Evolutionary conservation across 768 basidiomycete species (phyloP), one percentile per base, ranked within the genome.

Genomic region (Phallus indusiatus): DNA sequence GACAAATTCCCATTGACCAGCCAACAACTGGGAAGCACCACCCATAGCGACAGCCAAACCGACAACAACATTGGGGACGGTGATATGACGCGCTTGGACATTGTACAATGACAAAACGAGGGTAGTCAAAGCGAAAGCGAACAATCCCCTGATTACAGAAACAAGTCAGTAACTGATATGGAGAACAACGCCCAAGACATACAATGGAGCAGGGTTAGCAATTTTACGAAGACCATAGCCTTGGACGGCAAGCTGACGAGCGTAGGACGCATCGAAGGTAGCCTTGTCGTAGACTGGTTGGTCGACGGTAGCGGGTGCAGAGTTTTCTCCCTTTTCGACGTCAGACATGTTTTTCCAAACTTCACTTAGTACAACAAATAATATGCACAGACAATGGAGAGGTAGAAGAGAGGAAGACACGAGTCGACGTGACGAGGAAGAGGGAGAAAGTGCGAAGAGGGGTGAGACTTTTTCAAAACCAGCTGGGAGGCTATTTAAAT

Each of bases 1-100:
- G 5, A 71, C 72, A 72, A 85, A 86, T 70, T 85, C 85, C 90
- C 90, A 92, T 86, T 93, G 90, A 47, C 93, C 93, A 33, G 91
- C 92, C 42, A 94, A 73, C 50, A 94, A 76, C 68, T 94, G 93
- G 12, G 78, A 85, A 34, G 94, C 82, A 61, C 93, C 93, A 63
- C 92, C 93, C 62, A 81, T 81, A 71, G 84, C 88, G 64, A 90
- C 67, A 22, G 90, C 90, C 90, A 94, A 91, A 54, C 90, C 93
- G 53, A 92, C 78, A 52, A 91, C 82, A 28, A 83, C 80, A 60
- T 92, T 90, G 46, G 88, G 83, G 5, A 67, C 65, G 17, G 66
- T 62, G 62, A 90, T 75, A 21, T 71, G 66, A n/a, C 83, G 78
- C 0, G 80, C 77, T 17, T 76, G 70, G 28, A 81, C 73, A 67